Percentiles rank a stretch among this genome's conserved stretches.
phyloP scores from a whole-genome alignment of 306 rosid species.

The Trifolium fragiferum region DNA sequence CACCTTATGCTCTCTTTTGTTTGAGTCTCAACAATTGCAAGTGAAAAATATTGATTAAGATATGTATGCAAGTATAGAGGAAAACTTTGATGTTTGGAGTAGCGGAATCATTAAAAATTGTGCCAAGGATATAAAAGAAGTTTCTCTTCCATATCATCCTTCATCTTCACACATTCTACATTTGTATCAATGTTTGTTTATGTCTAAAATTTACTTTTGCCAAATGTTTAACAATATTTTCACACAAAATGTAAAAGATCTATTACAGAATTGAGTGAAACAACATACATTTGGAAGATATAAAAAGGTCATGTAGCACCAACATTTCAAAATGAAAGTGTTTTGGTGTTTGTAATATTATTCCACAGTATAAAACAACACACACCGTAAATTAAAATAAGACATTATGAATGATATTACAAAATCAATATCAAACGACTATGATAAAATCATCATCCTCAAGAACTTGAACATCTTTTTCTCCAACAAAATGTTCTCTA shows the following conservation, averaged over 20 bases:
- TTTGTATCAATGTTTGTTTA: background rate
- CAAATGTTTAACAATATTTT: background rate
- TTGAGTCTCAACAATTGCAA: background rate
- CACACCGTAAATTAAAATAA: conserved; percentile 2
- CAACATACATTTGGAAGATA: background rate
- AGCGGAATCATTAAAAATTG: background rate
- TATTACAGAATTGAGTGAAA: background rate
- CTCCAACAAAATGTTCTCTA: conserved; percentile 68
- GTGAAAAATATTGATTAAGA: background rate
- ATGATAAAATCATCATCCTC: conserved; percentile 54
- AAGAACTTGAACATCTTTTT: conserved; percentile 63
- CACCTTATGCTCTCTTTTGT: background rate
- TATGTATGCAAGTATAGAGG: background rate
- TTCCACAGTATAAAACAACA: background rate
- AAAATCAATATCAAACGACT: conserved; percentile 16
- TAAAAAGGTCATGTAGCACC: background rate
- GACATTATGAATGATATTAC: background rate
- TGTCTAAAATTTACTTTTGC: background rate
- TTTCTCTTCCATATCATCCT: background rate
- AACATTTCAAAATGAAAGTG: background rate
- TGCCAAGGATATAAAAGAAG: background rate
- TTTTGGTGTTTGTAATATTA: background rate
- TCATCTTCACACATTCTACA: background rate
- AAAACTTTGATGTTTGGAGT: background rate
- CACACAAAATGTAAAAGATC: background rate